These are phyloP conservation scores for Astrephomene gubernaculifera DNA, from an alignment of 139 green algal species.

Conservation along the genomic window DNA sequence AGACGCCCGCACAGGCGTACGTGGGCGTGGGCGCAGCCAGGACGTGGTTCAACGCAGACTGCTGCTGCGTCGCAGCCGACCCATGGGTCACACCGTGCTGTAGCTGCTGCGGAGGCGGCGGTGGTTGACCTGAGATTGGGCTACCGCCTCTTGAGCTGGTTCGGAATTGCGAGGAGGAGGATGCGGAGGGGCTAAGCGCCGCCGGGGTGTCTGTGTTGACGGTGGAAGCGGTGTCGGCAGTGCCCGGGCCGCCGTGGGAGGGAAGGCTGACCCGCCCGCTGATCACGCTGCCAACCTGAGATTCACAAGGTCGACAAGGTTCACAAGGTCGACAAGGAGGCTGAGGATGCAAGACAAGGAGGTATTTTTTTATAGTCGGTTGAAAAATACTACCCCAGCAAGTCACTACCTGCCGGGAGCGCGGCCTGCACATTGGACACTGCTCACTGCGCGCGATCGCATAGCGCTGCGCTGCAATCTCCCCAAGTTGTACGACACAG, in stretches of 20 bases:
- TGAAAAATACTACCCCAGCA: too few relatives aligned
- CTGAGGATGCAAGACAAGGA: too few relatives aligned
- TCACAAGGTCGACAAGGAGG: too few relatives aligned
- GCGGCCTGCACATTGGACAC: too few relatives aligned
- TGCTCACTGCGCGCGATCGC: too few relatives aligned
- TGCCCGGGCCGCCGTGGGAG: not conserved
- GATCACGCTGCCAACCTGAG: not conserved
- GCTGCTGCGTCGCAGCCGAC: not conserved
- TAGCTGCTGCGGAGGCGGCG: too few relatives aligned
- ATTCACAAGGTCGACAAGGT: too few relatives aligned
- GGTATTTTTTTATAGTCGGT: too few relatives aligned
- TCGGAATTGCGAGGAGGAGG: not conserved
- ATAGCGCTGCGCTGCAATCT: too few relatives aligned
- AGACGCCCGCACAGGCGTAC: not conserved
- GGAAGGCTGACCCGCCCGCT: not conserved
- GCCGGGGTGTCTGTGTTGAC: not conserved
- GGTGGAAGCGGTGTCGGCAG: not conserved
- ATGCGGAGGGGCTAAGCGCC: slow-evolving; percentile 10
- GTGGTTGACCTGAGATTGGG: not conserved
- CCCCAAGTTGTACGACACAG: too few relatives aligned
- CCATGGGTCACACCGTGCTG: not conserved
- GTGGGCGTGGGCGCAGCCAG: not conserved
- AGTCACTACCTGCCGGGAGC: too few relatives aligned
- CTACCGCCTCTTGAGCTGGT: not conserved
- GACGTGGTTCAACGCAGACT: not conserved